These are phyloP conservation scores for Epichloe baconii DNA, from an alignment of 2,329 filamentous ascomycete genomes.

Conservation along the genomic window DNA sequence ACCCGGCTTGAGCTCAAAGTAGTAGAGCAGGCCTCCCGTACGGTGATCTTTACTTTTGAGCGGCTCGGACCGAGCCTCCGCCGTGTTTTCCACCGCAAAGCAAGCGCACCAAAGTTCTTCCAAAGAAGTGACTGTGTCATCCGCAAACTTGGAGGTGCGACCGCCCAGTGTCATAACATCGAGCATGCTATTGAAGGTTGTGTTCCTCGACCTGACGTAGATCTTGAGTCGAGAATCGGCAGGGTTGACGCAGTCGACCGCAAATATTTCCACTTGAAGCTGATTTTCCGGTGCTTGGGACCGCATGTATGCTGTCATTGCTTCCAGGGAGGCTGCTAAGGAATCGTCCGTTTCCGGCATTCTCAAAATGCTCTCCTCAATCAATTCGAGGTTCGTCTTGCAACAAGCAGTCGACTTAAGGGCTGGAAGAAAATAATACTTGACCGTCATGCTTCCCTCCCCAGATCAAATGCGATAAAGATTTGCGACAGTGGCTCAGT, in stretches of 20 bases:
- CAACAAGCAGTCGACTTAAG: background rate
- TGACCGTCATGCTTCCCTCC: background rate
- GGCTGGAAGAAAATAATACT: background rate
- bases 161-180: constrained; percentile 15
- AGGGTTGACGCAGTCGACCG: constrained; percentile 18
- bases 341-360: background rate
- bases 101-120: background rate
- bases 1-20: constrained; percentile 17
- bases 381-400: background rate
- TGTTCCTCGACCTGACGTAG: constrained; percentile 20
- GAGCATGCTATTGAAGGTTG: constrained; percentile 15
- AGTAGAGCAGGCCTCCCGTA: constrained; percentile 22
- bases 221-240: constrained; percentile 22
- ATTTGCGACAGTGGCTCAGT: background rate
- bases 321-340: constrained; percentile 1
- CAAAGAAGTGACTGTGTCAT: background rate
- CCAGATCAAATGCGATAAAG: background rate
- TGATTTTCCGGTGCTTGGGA: background rate
- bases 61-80: background rate
- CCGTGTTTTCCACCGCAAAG: background rate
- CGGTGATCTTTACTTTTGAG: constrained; percentile 14
- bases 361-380: background rate
- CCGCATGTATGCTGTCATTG: background rate
- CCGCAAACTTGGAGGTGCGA: constrained; percentile 2
- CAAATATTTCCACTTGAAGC: constrained; percentile 16